Percentiles rank a stretch among this genome's conserved stretches.
phyloP scores from a whole-genome alignment of 2,329 filamentous ascomycete genomes.

The Xylariaceae sp. region DNA sequence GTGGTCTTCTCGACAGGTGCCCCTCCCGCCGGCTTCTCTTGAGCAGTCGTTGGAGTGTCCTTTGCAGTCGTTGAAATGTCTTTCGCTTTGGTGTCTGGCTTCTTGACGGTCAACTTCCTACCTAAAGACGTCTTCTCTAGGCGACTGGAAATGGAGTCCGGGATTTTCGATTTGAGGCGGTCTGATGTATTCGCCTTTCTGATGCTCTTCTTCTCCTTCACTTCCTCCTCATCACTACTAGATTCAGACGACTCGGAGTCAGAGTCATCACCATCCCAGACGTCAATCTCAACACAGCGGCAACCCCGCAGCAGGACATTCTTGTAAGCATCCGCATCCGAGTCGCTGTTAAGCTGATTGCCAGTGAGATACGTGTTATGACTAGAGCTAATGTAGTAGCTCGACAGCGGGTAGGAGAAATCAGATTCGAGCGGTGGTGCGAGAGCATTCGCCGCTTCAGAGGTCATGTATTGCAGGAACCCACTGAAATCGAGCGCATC shows the following conservation, averaged over 20 bases:
- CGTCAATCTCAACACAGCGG: constrained; percentile 90
- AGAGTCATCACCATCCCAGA: constrained; percentile 84
- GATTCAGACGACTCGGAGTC: constrained; percentile 63
- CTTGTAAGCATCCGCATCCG: constrained; percentile 85
- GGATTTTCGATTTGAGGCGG: constrained; percentile 61
- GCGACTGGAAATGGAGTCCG: constrained; percentile 42
- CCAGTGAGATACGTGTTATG: constrained; percentile 94
- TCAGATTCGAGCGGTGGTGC: constrained; percentile 43
- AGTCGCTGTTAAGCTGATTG: constrained; percentile 81
- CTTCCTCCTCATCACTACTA: constrained; percentile 45
- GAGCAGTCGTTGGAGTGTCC: constrained; percentile 7
- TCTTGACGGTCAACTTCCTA: constrained; percentile 33
- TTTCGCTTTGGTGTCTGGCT: neutral
- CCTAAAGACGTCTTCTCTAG: constrained; percentile 49
- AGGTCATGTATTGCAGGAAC: constrained; percentile 58
- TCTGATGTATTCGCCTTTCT: constrained; percentile 63
- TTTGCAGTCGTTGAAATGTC: neutral
- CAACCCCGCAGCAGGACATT: constrained; percentile 80
- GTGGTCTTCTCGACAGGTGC: neutral
- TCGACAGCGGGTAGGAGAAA: constrained; percentile 75
- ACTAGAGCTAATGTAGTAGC: constrained; percentile 91
- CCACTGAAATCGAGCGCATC: constrained; percentile 44
- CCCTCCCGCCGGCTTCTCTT: constrained; percentile 20
- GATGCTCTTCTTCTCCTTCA: constrained; percentile 50
- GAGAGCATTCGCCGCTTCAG: constrained; percentile 42